These are phyloP conservation scores for Fagopyrum homotropicum DNA, from an alignment of 148 eudicot species.

Conservation along the genomic window DNA sequence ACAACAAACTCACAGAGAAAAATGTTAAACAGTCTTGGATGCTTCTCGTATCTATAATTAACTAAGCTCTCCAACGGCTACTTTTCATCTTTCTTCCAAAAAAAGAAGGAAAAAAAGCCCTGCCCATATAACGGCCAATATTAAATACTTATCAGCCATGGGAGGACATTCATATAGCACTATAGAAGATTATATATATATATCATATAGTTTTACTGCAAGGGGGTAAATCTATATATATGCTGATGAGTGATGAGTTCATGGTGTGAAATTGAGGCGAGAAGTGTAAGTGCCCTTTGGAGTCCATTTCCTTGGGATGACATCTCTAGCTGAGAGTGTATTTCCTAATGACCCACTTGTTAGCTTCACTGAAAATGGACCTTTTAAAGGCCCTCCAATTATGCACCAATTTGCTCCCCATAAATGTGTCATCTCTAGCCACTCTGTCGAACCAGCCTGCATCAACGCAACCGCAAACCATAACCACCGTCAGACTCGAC, in stretches of 20 bases:
- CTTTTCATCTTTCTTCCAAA: constrained; percentile 4
- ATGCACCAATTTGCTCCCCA: constrained; percentile 98
- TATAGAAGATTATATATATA: constrained; percentile 7
- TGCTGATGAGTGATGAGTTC: background rate
- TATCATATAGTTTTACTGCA: background rate
- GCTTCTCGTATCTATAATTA: constrained; percentile 7
- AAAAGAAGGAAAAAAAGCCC: background rate
- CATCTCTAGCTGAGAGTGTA: constrained; percentile 75
- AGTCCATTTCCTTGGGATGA: constrained; percentile 81
- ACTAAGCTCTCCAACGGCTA: constrained; percentile 11
- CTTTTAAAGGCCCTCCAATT: constrained; percentile 68
- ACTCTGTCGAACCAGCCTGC: constrained; percentile 70
- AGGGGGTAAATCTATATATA: background rate
- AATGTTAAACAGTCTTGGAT: constrained; percentile 1
- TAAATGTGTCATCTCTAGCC: constrained; percentile 88
- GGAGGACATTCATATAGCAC: constrained; percentile 2
- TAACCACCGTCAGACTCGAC: background rate
- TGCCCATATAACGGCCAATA: constrained; percentile 4
- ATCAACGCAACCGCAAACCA: background rate
- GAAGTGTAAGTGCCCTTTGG: constrained; percentile 87
- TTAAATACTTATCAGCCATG: background rate
- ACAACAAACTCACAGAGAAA: background rate
- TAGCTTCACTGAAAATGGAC: constrained; percentile 84
- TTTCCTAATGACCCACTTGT: constrained; percentile 57
- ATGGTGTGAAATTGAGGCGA: constrained; percentile 63